A percentile compares a stretch with the other conserved stretches of the same genome.
These are phyloP conservation scores for Xylaria sp. DNA, from an alignment of 2,329 filamentous ascomycete species.

Conservation along the genomic window DNA sequence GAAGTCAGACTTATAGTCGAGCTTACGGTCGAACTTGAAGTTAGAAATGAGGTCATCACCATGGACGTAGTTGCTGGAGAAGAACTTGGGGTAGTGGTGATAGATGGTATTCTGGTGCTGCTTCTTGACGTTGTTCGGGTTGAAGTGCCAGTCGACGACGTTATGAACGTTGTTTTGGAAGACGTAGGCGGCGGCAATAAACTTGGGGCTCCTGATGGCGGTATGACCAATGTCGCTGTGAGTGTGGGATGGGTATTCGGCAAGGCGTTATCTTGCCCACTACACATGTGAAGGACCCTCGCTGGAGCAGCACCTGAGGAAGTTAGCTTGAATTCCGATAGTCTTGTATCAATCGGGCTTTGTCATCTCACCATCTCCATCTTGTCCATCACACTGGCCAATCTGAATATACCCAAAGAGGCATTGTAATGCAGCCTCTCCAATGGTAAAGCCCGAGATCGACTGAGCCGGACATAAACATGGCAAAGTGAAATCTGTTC, in stretches of 20 bases:
- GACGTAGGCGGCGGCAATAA: conserved; percentile 37
- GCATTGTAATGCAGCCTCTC: conserved; percentile 77
- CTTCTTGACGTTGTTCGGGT: conserved; percentile 30
- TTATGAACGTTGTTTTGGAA: conserved; percentile 20
- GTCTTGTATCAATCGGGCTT: conserved; percentile 2
- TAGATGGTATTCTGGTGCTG: conserved; percentile 20
- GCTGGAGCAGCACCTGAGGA: conserved; percentile 35
- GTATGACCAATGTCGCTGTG: conserved; percentile 64
- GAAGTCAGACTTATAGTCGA: background rate
- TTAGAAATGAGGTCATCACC: conserved; percentile 25
- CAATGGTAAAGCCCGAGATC: conserved; percentile 71
- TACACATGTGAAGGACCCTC: conserved; percentile 68
- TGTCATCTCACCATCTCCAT: conserved; percentile 52
- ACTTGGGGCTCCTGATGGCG: conserved; percentile 36
- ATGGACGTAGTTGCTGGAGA: conserved; percentile 14
- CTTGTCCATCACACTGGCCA: conserved; percentile 62
- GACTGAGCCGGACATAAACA: conserved; percentile 73
- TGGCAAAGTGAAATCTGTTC: conserved; percentile 61
- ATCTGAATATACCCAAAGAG: conserved; percentile 63
- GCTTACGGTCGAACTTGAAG: conserved; percentile 8
- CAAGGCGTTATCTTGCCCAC: conserved; percentile 59
- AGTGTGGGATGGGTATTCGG: conserved; percentile 68
- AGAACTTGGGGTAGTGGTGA: conserved; percentile 18
- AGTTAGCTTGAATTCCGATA: conserved; percentile 40
- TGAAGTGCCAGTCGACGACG: conserved; percentile 18